Conservation (phyloP, 768 basidiomycete species). For the Hemileccinum rubropunctum region DNA sequence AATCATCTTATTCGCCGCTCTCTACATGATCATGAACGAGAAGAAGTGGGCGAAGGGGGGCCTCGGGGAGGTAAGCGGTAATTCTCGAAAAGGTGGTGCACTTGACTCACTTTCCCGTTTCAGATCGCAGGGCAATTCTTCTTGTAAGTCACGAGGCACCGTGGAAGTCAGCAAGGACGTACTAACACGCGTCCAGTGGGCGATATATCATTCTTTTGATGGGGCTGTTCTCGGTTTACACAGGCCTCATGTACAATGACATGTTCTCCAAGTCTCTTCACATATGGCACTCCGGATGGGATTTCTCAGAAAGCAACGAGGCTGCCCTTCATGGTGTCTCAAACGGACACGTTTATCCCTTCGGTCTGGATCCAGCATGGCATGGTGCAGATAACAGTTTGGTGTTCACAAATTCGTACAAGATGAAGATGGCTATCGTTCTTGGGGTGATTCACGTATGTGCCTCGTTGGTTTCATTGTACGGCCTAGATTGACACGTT, state of each 20-base stretch:
- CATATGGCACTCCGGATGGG: slow-evolving; percentile 88
- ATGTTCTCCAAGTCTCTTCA: slow-evolving; percentile 92
- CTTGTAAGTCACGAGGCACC: slow-evolving; percentile 57
- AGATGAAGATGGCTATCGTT: slow-evolving; percentile 99
- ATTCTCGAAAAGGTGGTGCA: not conserved
- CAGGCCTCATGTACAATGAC: slow-evolving; percentile 98
- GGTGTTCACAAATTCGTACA: slow-evolving; percentile 97
- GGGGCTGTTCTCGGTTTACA: slow-evolving; percentile 97
- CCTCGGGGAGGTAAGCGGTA: slow-evolving; percentile 63
- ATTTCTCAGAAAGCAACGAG: slow-evolving; percentile 51
- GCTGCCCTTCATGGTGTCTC: slow-evolving; percentile 46
- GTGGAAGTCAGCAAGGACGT: slow-evolving; percentile 4
- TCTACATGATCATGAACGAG: slow-evolving; percentile 87
- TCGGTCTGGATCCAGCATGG: slow-evolving; percentile 95
- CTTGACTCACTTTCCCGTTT: slow-evolving; percentile 10
- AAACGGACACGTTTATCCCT: slow-evolving; percentile 79
- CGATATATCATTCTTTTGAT: slow-evolving; percentile 98
- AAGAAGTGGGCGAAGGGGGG: slow-evolving; percentile 69
- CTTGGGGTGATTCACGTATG: slow-evolving; percentile 92
- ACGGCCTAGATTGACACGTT: slow-evolving; percentile 11
- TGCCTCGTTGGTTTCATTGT: slow-evolving; percentile 25
- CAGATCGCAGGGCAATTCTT: slow-evolving; percentile 89
- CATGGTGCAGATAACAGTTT: slow-evolving; percentile 89
- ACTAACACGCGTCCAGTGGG: slow-evolving; percentile 54
- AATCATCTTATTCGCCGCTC: slow-evolving; percentile 72